These are phyloP conservation scores for Sparassis latifolia DNA, from an alignment of 1,284 basidiomycete species.

Conservation along the genomic window DNA sequence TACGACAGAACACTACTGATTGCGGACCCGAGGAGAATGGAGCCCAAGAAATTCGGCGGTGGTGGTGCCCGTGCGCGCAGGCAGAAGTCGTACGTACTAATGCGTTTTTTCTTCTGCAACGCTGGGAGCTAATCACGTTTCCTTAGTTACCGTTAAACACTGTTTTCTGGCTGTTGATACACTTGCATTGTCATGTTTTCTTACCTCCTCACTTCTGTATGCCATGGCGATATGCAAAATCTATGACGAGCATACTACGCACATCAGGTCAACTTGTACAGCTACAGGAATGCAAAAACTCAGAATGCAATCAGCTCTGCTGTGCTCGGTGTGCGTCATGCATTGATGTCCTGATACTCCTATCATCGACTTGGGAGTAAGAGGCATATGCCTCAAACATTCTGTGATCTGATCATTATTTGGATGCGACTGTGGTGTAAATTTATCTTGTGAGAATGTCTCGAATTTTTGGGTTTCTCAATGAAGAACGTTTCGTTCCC, in stretches of 20 bases:
- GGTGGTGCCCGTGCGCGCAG: conserved; percentile 92
- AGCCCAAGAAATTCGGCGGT: conserved; percentile 99
- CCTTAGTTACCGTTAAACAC: conserved; percentile 81
- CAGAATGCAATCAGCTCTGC: no score
- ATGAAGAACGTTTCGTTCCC: no score
- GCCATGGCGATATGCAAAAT: conserved; percentile 35
- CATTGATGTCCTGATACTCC: no score
- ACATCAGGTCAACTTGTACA: neutral
- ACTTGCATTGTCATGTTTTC: conserved; percentile 38
- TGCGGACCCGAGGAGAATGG: conserved; percentile 97
- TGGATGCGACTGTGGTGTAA: no score
- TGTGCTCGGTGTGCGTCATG: no score
- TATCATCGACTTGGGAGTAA: no score
- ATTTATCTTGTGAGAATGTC: no score
- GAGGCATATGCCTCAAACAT: no score
- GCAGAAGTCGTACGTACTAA: conserved; percentile 75
- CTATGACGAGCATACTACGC: conserved; percentile 12
- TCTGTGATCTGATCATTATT: no score
- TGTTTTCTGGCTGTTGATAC: conserved; percentile 25
- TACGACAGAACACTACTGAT: conserved; percentile 96
- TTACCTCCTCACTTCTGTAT: conserved; percentile 35
- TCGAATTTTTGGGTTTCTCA: no score
- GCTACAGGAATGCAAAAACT: no score
- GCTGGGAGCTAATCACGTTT: neutral
- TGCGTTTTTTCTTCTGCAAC: neutral